Conservation (phyloP, 805 yeast genomes). For the Pichia occidentalis region DNA sequence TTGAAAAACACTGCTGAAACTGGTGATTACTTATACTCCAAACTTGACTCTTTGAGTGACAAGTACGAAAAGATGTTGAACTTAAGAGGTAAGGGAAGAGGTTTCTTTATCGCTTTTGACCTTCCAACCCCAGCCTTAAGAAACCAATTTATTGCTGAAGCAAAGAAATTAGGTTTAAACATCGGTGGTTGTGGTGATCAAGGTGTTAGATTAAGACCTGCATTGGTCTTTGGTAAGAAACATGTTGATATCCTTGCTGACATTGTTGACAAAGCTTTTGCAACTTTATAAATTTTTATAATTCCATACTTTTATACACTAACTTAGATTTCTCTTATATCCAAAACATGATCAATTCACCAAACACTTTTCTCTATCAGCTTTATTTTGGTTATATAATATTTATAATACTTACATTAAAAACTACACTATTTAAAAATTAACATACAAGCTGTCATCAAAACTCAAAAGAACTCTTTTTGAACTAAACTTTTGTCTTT, state of each 20-base stretch:
- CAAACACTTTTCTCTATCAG: too few species aligned
- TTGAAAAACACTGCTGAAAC: slow-evolving; percentile 42
- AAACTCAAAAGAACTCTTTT: too few species aligned
- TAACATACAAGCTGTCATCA: too few species aligned
- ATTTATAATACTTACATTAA: too few species aligned
- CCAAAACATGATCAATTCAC: too few species aligned
- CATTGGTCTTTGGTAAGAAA: slow-evolving; percentile 52
- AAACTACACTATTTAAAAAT: too few species aligned
- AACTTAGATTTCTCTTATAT: too few species aligned
- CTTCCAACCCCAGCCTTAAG: slow-evolving; percentile 38
- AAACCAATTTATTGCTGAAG: slow-evolving; percentile 37
- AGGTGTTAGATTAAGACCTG: slow-evolving; percentile 58
- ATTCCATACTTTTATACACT: neutral
- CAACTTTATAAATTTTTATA: slow-evolving; percentile 9
- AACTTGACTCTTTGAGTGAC: slow-evolving; percentile 34
- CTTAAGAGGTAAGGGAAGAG: slow-evolving; percentile 58
- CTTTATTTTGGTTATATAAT: too few species aligned
- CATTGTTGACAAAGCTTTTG: slow-evolving; percentile 31
- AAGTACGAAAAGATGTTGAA: slow-evolving; percentile 36
- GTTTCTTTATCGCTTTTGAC: slow-evolving; percentile 64
- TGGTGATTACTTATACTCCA: slow-evolving; percentile 47
- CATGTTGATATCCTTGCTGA: slow-evolving; percentile 54
- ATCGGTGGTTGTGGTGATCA: slow-evolving; percentile 63
- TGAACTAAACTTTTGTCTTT: slow-evolving; percentile 9
- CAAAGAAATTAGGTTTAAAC: slow-evolving; percentile 51